A percentile compares a stretch with the other conserved stretches of the same genome.
Evolutionary conservation across 352 stramenopile species (phyloP).

Genomic region (Pythium apleroticum): DNA sequence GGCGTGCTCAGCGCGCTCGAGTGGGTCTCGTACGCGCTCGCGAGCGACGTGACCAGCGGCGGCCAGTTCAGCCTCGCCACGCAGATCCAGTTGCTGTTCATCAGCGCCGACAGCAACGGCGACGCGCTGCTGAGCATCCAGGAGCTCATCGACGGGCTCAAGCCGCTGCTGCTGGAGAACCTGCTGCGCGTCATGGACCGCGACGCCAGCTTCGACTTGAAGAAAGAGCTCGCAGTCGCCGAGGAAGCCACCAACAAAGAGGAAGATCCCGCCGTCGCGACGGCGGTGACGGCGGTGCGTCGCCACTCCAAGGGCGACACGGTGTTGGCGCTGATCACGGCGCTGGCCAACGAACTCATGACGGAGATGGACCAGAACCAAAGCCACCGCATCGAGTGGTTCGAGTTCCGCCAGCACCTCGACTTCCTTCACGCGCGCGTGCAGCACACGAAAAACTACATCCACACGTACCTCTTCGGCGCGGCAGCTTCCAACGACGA

Average conservation of each 20-base stretch:
- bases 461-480: conserved; percentile 27
- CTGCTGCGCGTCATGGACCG: conserved; percentile 16
- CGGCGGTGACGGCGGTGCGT: not conserved
- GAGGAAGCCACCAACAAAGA: not conserved
- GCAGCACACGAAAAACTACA: conserved; percentile 51
- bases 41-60: conserved; percentile 42
- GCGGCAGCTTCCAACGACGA: not conserved
- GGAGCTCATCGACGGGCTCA: conserved; percentile 49
- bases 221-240: not conserved
- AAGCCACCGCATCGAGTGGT: conserved; percentile 66
- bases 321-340: conserved; percentile 41
- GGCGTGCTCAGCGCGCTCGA: conserved; percentile 52
- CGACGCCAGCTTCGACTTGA: conserved; percentile 1
- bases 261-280: not conserved
- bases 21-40: conserved; percentile 68
- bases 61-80: conserved; percentile 46
- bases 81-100: conserved; percentile 59
- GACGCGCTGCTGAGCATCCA: conserved; percentile 52
- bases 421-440: conserved; percentile 65
- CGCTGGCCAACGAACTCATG: conserved; percentile 62
- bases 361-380: conserved; percentile 54
- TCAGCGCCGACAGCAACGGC: conserved; percentile 48
- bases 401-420: conserved; percentile 71
- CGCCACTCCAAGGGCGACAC: conserved; percentile 32
- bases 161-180: conserved; percentile 38